Percentiles rank a stretch among this genome's conserved stretches.
Conservation (phyloP, 176 grass and related monocot genomes). For the Tillandsia leiboldiana region DNA sequence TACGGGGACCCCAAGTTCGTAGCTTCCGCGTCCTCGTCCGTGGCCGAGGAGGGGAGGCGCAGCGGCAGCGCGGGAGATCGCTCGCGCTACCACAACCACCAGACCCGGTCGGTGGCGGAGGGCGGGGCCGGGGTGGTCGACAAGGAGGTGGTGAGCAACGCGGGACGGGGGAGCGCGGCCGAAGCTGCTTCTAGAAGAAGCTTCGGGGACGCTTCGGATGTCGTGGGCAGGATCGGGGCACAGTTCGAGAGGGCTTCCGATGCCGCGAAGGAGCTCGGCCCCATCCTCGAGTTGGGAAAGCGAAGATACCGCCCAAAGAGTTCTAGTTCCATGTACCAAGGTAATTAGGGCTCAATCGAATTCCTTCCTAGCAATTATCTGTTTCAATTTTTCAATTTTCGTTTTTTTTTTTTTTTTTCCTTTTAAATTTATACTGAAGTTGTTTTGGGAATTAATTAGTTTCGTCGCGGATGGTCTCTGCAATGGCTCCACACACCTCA, state of each 20-base stretch:
- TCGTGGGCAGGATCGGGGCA: slow-evolving; percentile 42
- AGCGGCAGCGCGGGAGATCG: background rate
- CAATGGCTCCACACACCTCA: slow-evolving; percentile 33
- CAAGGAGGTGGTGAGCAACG: slow-evolving; percentile 32
- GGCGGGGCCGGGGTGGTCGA: slow-evolving; percentile 27
- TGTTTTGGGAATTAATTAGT: slow-evolving; percentile 27
- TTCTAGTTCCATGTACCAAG: slow-evolving; percentile 43
- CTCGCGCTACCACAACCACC: background rate
- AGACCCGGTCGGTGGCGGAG: slow-evolving; percentile 7
- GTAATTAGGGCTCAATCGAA: slow-evolving; percentile 27
- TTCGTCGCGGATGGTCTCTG: slow-evolving; percentile 54
- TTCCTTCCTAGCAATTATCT: background rate
- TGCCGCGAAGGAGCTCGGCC: slow-evolving; percentile 35
- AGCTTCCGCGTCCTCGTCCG: slow-evolving; percentile 6
- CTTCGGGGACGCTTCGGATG: slow-evolving; percentile 11
- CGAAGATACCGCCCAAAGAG: slow-evolving; percentile 36
- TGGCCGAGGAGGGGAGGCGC: too few relatives aligned
- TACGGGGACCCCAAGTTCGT: slow-evolving; percentile 12
- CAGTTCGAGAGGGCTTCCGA: slow-evolving; percentile 53
- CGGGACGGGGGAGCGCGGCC: slow-evolving; percentile 8
- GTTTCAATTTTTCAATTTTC: background rate
- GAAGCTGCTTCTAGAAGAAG: slow-evolving; percentile 10
- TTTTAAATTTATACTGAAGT: slow-evolving; percentile 7
- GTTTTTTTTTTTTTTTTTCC: slow-evolving; percentile 3
- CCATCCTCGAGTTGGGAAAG: slow-evolving; percentile 64